Evolutionary conservation across 805 yeast genomes (phyloP).

Genomic region (Phaffomyces antillensis): DNA sequence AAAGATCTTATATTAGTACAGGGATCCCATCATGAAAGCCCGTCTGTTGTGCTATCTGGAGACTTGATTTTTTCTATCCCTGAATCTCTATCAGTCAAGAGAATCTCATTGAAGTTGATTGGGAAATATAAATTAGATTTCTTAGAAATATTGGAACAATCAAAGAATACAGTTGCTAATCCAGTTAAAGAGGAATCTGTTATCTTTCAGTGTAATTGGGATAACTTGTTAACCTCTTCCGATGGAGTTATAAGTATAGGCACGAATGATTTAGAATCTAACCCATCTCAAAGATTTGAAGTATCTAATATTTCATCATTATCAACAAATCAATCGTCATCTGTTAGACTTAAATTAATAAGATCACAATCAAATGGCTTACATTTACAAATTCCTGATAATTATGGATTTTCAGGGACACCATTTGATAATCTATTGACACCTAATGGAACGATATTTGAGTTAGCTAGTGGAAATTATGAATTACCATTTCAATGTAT

Average conservation of each 20-base stretch:
- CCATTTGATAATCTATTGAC: constrained; percentile 24
- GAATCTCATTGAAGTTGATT: constrained; percentile 50
- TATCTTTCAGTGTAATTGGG: constrained; percentile 72
- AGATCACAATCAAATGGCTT: constrained; percentile 18
- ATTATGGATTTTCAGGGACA: constrained; percentile 25
- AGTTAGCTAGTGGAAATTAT: constrained; percentile 65
- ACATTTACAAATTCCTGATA: constrained; percentile 21
- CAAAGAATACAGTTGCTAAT: constrained; percentile 28
- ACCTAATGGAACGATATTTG: constrained; percentile 25
- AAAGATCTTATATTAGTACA: constrained; percentile 66
- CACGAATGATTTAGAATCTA: constrained; percentile 8
- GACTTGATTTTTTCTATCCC: constrained; percentile 61
- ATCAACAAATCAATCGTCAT: neutral
- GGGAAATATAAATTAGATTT: constrained; percentile 62
- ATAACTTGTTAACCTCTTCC: constrained; percentile 34
- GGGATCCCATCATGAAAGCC: constrained; percentile 71
- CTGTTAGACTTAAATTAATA: constrained; percentile 12
- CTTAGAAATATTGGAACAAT: constrained; percentile 35
- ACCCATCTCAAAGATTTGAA: constrained; percentile 6
- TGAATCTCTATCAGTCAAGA: constrained; percentile 60
- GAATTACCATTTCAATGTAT: constrained; percentile 78
- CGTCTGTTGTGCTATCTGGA: constrained; percentile 70
- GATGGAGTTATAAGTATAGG: constrained; percentile 24
- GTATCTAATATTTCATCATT: constrained; percentile 1
- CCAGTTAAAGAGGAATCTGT: constrained; percentile 45